Evolutionary conservation across 2,329 filamentous ascomycete species (phyloP), one percentile per base, ranked within the genome.

Genomic region (Tolypocladium ophioglossoides): DNA sequence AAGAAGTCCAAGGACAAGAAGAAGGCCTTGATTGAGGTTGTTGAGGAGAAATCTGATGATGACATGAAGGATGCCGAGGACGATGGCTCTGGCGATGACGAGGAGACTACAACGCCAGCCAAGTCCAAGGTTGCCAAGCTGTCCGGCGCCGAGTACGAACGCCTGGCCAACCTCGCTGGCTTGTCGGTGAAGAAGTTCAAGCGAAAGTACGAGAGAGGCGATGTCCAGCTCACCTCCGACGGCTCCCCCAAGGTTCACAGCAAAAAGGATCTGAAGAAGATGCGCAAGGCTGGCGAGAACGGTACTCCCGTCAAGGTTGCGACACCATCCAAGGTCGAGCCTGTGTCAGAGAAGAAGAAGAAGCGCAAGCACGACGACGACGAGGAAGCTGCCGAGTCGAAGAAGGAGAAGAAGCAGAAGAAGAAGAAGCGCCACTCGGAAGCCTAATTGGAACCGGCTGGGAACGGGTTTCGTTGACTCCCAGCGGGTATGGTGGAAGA

Each of bases 241-340:
- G 86, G 86, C 55, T 84, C 78, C 52, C 83, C 86, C 41, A 77
- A 81, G 61, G 76, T 87, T 4, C 71, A 84, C 63, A 87, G 83
- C 75, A 89, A 89, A 78, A 89, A 89, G 74, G 84, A 88, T 49
- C 70, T 86, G 64, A 89, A 89, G 78, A 87, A 87, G 76, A 73
- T 79, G 55, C 83, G 80, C 72, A 87, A 86, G 73, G 71, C 69
- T 20, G 81, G 82, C 66, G 80, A 83, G 63, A 61, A 67, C 52
- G 60, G 57, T n/a, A 69, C 70, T 44, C 76, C 74, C 18, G 70
- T 71, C 50, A 72, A 73, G 56, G 65, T 69, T 30, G 68, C 71
- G 54, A 70, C 72, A 53, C 75, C 79, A 3, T 68, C 66, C 53
- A 78, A 78, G 62, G 55, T 64, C 9, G 68, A 69, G 52, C 63